Percentiles rank a stretch among this genome's conserved stretches.
Evolutionary conservation across 257 asterid species (phyloP).

Genomic region (Capsicum rhomboideum): DNA sequence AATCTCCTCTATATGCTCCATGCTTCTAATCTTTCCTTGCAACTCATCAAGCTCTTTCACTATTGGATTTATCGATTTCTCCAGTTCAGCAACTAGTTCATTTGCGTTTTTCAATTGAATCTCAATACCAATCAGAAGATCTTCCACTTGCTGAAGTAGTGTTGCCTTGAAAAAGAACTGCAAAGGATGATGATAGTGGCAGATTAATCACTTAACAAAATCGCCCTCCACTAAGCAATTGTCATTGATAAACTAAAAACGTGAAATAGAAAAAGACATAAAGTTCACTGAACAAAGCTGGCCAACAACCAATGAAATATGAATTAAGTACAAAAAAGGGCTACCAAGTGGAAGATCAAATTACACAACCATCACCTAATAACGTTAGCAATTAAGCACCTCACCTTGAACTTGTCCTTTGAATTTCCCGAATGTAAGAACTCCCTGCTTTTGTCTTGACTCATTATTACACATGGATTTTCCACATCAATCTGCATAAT

Average conservation of each 20-base stretch:
- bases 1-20: conserved; percentile 83
- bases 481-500: conserved; percentile 86
- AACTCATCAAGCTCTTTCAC: conserved; percentile 73
- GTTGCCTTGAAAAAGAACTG: conserved; percentile 99
- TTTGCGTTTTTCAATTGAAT: conserved; percentile 50
- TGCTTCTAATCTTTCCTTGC: conserved; percentile 67
- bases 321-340: background rate
- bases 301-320: background rate
- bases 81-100: conserved; percentile 61
- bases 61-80: conserved; percentile 61
- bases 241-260: conserved; percentile 1
- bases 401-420: conserved; percentile 89
- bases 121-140: conserved; percentile 55
- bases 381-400: background rate
- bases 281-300: background rate
- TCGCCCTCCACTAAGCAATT: conserved; percentile 1
- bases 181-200: conserved; percentile 10
- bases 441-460: conserved; percentile 96
- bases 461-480: conserved; percentile 95
- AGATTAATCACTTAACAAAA: background rate
- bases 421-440: conserved; percentile 85
- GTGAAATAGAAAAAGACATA: conserved; percentile 4
- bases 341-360: conserved; percentile 1
- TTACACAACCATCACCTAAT: background rate
- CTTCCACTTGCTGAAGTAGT: conserved; percentile 87